phyloP scores from a whole-genome alignment of 2,329 filamentous ascomycete genomes.

The Talaromyces amestolkiae region DNA sequence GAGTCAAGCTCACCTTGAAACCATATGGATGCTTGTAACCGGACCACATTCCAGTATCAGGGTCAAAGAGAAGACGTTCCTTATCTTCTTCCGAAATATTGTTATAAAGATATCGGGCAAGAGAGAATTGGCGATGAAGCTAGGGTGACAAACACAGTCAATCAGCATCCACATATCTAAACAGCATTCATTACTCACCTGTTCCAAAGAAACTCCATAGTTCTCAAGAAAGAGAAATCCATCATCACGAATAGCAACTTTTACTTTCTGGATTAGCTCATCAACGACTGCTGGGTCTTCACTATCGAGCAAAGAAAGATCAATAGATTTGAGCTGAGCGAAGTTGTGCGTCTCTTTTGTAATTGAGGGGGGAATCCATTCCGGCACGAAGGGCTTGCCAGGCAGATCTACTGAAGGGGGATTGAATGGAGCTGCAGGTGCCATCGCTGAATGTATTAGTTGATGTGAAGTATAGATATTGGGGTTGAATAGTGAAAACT shows the following conservation, averaged over 20 bases:
- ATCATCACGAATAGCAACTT: slow-evolving; percentile 45
- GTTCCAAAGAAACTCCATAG: slow-evolving; percentile 50
- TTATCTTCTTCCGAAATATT: slow-evolving; percentile 54
- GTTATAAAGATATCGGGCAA: slow-evolving; percentile 52
- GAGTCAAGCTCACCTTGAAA: slow-evolving; percentile 13
- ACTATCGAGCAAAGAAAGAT: slow-evolving; percentile 46
- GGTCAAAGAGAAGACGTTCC: slow-evolving; percentile 48
- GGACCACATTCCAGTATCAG: slow-evolving; percentile 50
- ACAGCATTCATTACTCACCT: slow-evolving; percentile 20
- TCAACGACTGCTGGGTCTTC: slow-evolving; percentile 45
- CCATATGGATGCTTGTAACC: slow-evolving; percentile 52
- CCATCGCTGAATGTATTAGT: not conserved
- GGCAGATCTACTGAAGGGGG: slow-evolving; percentile 39
- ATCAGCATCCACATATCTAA: not conserved
- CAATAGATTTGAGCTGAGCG: slow-evolving; percentile 44
- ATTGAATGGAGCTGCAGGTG: slow-evolving; percentile 39
- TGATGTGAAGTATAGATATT: not conserved
- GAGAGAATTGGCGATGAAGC: slow-evolving; percentile 51
- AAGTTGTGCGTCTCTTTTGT: slow-evolving; percentile 48
- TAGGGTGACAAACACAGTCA: not conserved
- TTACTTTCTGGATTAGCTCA: slow-evolving; percentile 44
- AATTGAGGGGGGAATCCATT: slow-evolving; percentile 46
- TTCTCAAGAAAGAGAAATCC: slow-evolving; percentile 51
- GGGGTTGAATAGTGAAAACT: not conserved
- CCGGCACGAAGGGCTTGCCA: slow-evolving; percentile 44